phyloP scores from a whole-genome alignment of 441 rosid species.

The Kokia cookei region DNA sequence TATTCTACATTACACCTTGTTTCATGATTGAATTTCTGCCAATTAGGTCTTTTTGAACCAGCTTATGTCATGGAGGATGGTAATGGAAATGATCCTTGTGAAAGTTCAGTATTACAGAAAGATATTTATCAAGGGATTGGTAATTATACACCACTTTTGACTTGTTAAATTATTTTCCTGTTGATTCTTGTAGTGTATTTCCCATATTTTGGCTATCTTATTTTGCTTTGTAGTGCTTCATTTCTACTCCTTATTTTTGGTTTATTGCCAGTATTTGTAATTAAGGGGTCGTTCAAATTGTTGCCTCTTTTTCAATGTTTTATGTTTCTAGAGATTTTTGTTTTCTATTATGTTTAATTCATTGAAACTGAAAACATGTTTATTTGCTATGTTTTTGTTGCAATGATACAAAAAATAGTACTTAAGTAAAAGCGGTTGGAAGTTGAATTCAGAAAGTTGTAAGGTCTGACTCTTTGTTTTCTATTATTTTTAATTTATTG shows the following conservation, averaged over 20 bases:
- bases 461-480: background rate
- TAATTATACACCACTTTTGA: constrained; percentile 2
- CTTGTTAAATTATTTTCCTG: background rate
- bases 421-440: background rate
- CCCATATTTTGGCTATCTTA: background rate
- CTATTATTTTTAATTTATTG: background rate
- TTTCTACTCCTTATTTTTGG: background rate
- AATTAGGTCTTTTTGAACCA: background rate
- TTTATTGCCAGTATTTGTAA: background rate
- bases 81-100: background rate
- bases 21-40: background rate
- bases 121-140: constrained; percentile 14
- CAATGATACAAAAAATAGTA: background rate
- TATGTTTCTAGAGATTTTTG: background rate
- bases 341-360: background rate
- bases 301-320: background rate
- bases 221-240: background rate
- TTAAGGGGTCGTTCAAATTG: background rate
- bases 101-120: constrained; percentile 7
- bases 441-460: background rate
- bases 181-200: background rate
- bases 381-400: background rate
- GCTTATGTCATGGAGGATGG: constrained; percentile 6
- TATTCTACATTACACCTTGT: background rate
- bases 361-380: background rate